phyloP scores from a whole-genome alignment of 139 green algal genomes.

The Closterium sp. region DNA sequence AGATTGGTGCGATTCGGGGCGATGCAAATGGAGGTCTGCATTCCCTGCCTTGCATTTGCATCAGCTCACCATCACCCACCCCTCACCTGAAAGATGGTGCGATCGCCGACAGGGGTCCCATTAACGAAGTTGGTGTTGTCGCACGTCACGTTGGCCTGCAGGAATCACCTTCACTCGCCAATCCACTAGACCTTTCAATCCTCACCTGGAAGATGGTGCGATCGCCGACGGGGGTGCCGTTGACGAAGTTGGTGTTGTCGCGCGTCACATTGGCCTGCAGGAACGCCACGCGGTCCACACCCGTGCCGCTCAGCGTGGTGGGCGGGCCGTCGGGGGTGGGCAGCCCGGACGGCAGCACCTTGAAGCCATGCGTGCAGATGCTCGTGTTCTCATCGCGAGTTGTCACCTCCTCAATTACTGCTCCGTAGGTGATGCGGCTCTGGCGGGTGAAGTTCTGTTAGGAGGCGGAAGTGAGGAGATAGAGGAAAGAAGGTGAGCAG shows the following conservation, averaged over 20 bases:
- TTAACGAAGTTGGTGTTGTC: constrained; percentile 82
- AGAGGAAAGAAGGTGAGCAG: background rate
- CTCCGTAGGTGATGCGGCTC: constrained; percentile 48
- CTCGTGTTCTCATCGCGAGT: constrained; percentile 72
- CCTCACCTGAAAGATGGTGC: constrained; percentile 16
- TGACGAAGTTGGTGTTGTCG: constrained; percentile 78
- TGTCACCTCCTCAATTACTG: constrained; percentile 78
- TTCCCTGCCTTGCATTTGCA: no score
- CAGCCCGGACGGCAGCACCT: constrained; percentile 33
- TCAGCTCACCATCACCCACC: no score
- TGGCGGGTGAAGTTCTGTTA: constrained; percentile 35
- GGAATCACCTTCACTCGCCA: constrained; percentile 67
- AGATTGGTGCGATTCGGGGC: background rate
- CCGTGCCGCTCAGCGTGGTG: constrained; percentile 78
- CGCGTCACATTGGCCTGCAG: constrained; percentile 64
- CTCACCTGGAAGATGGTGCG: constrained; percentile 63
- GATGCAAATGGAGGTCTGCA: no score
- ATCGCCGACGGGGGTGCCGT: constrained; percentile 68
- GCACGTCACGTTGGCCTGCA: constrained; percentile 63
- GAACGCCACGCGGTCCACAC: constrained; percentile 71
- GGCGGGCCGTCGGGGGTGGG: constrained; percentile 71
- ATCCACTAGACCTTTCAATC: no score
- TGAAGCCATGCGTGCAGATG: constrained; percentile 35
- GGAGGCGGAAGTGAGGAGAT: constrained; percentile 38
- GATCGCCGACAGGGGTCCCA: background rate